phyloP scores from a whole-genome alignment of 208 protist species.

The Acanthamoeba healyi region DNA sequence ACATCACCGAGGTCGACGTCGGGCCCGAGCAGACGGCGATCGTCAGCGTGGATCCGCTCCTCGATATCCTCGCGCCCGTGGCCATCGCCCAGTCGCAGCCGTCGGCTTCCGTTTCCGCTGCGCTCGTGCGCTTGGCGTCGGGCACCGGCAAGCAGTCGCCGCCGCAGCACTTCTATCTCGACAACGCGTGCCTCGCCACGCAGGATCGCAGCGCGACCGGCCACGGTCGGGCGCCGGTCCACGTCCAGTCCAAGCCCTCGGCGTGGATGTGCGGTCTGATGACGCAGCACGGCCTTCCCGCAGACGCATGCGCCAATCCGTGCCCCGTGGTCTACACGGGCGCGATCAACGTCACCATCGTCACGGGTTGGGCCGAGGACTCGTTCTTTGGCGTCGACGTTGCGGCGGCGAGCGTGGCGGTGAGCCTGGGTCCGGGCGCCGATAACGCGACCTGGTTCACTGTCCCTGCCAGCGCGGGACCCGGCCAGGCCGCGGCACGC shows the following conservation, averaged over 20 bases:
- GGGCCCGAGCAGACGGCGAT: neutral
- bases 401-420: neutral
- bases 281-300: neutral
- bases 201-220: neutral
- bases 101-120: neutral
- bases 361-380: constrained; percentile 50
- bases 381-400: constrained; percentile 22
- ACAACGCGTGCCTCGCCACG: constrained; percentile 17
- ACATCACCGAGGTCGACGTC: constrained; percentile 4
- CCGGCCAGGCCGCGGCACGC: neutral
- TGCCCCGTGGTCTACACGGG: constrained; percentile 61
- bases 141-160: neutral
- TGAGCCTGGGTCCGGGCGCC: constrained; percentile 26
- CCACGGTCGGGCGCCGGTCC: neutral
- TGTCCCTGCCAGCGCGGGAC: neutral
- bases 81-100: constrained; percentile 4
- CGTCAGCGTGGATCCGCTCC: neutral
- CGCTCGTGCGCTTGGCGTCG: neutral
- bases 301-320: neutral
- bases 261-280: constrained; percentile 11
- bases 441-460: constrained; percentile 56
- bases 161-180: constrained; percentile 61
- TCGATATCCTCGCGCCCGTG: constrained; percentile 11
- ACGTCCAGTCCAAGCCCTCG: neutral
- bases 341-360: constrained; percentile 44